Percentiles rank a stretch among this genome's conserved stretches.
Evolutionary conservation across 371 early-diverging fungal species (phyloP).

Genomic region (Mortierella sp.): DNA sequence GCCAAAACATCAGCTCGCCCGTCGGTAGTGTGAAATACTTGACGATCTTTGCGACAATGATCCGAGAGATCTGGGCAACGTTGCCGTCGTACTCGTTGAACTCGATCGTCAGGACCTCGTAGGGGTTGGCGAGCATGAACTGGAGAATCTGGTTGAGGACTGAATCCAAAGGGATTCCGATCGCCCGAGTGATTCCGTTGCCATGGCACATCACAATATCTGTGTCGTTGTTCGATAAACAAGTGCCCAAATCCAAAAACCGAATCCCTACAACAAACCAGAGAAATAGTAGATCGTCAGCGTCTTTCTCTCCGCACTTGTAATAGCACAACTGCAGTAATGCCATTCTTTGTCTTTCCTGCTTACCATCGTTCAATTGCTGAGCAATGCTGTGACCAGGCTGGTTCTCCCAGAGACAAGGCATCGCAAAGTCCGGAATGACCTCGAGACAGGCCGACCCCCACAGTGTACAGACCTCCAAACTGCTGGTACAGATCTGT

Average conservation of each 20-base stretch:
- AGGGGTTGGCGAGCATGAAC: constrained; percentile 38
- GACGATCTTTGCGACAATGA: constrained; percentile 26
- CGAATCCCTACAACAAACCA: constrained; percentile 38
- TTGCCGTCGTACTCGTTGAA: constrained; percentile 58
- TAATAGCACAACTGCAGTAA: too few relatives aligned
- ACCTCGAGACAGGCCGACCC: constrained; percentile 43
- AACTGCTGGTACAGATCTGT: constrained; percentile 42
- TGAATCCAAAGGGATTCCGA: constrained; percentile 35
- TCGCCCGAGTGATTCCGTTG: constrained; percentile 30
- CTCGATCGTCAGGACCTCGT: constrained; percentile 52
- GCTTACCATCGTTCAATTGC: constrained; percentile 57
- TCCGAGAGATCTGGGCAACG: constrained; percentile 2
- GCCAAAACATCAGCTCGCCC: constrained; percentile 32
- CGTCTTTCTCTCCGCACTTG: too few relatives aligned
- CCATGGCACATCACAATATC: constrained; percentile 53
- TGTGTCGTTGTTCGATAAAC: constrained; percentile 42
- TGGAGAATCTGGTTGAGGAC: constrained; percentile 31
- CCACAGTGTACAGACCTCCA: constrained; percentile 50
- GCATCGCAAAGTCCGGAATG: constrained; percentile 44
- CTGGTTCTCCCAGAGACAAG: constrained; percentile 61
- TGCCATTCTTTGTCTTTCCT: neutral
- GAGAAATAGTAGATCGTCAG: neutral
- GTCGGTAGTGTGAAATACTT: constrained; percentile 44
- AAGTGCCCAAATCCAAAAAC: constrained; percentile 50
- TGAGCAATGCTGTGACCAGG: constrained; percentile 42